A percentile compares a stretch with the other conserved stretches of the same genome.
Conservation (phyloP, 2,329 filamentous ascomycete species). For the Metarhizium robertsii region DNA sequence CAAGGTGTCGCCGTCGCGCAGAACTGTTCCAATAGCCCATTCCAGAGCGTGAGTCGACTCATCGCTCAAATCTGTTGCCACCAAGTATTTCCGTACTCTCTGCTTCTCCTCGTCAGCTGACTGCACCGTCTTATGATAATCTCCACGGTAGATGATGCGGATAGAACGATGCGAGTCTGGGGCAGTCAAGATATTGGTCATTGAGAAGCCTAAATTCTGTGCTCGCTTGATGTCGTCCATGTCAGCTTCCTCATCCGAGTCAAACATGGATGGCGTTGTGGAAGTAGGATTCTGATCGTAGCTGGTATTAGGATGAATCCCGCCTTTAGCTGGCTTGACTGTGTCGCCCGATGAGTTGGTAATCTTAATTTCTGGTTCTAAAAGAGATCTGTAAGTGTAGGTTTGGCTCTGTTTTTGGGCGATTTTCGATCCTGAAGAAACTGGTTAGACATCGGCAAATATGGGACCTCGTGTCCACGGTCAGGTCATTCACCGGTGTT, state of each 20-base stretch:
- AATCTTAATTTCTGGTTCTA: slow-evolving; percentile 59
- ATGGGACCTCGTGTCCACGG: background rate
- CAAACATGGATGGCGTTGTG: slow-evolving; percentile 48
- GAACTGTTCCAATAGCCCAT: slow-evolving; percentile 93
- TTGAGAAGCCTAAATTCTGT: slow-evolving; percentile 71
- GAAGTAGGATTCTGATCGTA: slow-evolving; percentile 63
- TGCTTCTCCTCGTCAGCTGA: slow-evolving; percentile 72
- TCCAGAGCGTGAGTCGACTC: slow-evolving; percentile 93
- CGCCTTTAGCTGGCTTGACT: slow-evolving; percentile 42
- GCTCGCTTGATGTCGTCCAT: slow-evolving; percentile 78
- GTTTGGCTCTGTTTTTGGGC: slow-evolving; percentile 33
- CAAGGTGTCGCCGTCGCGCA: slow-evolving; percentile 88
- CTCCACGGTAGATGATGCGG: slow-evolving; percentile 81
- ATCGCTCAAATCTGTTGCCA: slow-evolving; percentile 90
- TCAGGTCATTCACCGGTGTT: background rate
- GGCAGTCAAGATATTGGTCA: slow-evolving; percentile 70
- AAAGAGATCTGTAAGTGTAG: slow-evolving; percentile 53
- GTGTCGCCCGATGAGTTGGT: slow-evolving; percentile 55
- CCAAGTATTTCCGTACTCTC: slow-evolving; percentile 79
- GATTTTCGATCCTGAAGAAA: slow-evolving; percentile 39
- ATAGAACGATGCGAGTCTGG: slow-evolving; percentile 73
- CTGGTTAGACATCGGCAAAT: background rate
- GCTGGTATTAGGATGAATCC: slow-evolving; percentile 73
- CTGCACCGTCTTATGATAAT: slow-evolving; percentile 66
- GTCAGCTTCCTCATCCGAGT: slow-evolving; percentile 81